Evolutionary conservation across 352 stramenopile species (phyloP), one percentile per base, ranked within the genome.

Genomic region (Elongisporangium undulatum): DNA sequence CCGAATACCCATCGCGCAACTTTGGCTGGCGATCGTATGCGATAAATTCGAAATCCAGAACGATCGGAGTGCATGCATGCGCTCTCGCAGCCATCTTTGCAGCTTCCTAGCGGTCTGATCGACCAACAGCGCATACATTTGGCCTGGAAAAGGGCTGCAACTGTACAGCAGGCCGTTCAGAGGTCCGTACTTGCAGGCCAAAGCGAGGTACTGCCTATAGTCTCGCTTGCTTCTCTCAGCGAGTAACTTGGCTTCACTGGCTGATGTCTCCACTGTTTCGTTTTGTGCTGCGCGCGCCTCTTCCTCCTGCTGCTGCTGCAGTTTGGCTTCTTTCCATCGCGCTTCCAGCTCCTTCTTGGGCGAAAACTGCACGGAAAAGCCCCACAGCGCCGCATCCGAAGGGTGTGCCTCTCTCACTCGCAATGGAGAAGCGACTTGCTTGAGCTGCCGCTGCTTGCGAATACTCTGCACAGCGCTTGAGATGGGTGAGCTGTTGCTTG

Each of bases 141-240:
- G 41, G 4, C 55, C 55, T 16, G 55, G 55, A 39, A 39, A 13
- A 4, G 55, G 55, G 13, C 23, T 55, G 9, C 23, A 55, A 20
- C 55, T 50, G 48, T 54, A 61, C 23, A 55, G 24, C 4, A 61
- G 21, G 9, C 55, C 55, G 10, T 61, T 29, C 2, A 55, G 48
- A n/a, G 55, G 22, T 12, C 55, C 55, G 29, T 49, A 61, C 26
- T 61, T 53, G 45, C 55, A 55, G 10, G 45, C 48, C 15, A 61
- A n/a, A 10, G 53, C 45, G 15, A 61, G 48, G 13, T 61, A 61
- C 12, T 49, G 48, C 10, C 29, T 49, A 39, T 61, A 61, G 55
- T 61, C 55, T 7, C 0, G 26, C 29, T 53, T n/a, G 9, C 17
- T 45, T 45, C 34, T 16, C 12, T 45, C 34, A 45, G 34, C 34